A percentile compares a stretch with the other conserved stretches of the same genome.
Conservation (phyloP, 73 alveolate species). For the Paramecium octaurelia region DNA sequence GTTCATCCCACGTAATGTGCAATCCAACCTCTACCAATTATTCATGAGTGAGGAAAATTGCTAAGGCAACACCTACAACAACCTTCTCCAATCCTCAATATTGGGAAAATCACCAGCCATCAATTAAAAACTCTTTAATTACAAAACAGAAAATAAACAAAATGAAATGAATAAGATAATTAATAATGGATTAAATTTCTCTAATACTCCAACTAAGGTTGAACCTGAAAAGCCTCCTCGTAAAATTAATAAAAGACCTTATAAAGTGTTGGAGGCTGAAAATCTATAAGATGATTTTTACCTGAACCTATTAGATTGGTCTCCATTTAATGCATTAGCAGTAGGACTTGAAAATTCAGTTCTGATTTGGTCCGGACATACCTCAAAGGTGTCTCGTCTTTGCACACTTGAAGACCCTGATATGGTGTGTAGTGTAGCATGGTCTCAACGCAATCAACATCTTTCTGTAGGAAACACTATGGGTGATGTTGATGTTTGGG, state of each 20-base stretch:
- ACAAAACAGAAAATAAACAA: conserved; percentile 21
- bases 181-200: conserved; percentile 7
- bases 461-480: conserved; percentile 78
- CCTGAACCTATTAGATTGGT: conserved; percentile 83
- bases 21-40: background rate
- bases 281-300: conserved; percentile 81
- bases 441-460: conserved; percentile 69
- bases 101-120: conserved; percentile 1
- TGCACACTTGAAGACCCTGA: conserved; percentile 64
- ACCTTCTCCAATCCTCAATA: background rate
- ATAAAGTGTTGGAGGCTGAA: conserved; percentile 81
- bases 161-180: background rate
- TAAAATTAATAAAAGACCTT: conserved; percentile 76
- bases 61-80: background rate
- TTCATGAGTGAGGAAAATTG: conserved; percentile 30
- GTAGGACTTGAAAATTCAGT: conserved; percentile 83
- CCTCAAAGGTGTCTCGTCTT: conserved; percentile 31
- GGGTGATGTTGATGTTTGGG: conserved; percentile 78
- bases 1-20: conserved; percentile 24
- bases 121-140: background rate
- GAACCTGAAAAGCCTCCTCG: conserved; percentile 59
- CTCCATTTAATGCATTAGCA: conserved; percentile 77
- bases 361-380: conserved; percentile 74
- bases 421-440: conserved; percentile 78
- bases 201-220: background rate